phyloP scores from a whole-genome alignment of 2,329 filamentous ascomycete genomes.

The Myrmaecium sp. region DNA sequence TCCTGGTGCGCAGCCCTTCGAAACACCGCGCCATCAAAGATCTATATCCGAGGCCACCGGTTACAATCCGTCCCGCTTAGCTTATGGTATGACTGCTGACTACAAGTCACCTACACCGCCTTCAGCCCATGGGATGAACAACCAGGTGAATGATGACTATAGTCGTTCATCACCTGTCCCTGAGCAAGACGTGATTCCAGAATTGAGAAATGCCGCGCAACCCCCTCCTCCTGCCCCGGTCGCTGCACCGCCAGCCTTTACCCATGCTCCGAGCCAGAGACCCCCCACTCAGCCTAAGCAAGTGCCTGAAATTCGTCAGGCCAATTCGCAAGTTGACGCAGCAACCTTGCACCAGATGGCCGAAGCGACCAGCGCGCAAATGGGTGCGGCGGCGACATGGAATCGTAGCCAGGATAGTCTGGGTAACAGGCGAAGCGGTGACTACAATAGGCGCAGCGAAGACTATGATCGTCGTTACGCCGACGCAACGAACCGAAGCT shows the following conservation, averaged over 20 bases:
- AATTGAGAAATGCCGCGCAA: conserved; percentile 16
- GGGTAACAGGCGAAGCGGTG: conserved; percentile 16
- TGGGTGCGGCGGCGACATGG: conserved; percentile 24
- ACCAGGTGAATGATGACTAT: conserved; percentile 11
- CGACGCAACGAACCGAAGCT: conserved; percentile 3
- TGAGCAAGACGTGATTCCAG: conserved; percentile 11
- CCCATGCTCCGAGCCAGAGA: conserved; percentile 53
- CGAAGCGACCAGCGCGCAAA: conserved; percentile 43
- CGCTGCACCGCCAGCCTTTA: conserved; percentile 59
- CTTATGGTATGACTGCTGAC: conserved; percentile 16
- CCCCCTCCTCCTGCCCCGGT: conserved; percentile 53
- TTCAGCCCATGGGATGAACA: conserved; percentile 15
- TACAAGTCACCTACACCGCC: conserved; percentile 25
- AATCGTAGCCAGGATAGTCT: conserved; percentile 12
- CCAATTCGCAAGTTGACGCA: conserved; percentile 68
- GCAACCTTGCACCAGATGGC: conserved; percentile 68
- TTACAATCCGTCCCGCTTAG: conserved; percentile 25
- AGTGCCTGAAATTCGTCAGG: conserved; percentile 60
- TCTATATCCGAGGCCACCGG: conserved; percentile 32
- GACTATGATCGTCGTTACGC: conserved; percentile 1
- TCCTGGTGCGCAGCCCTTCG: conserved; percentile 9
- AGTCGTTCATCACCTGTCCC: conserved; percentile 6
- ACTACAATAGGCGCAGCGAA: conserved; percentile 6
- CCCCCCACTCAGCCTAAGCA: conserved; percentile 55
- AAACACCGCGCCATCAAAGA: conserved; percentile 26